Evolutionary conservation across 2,329 filamentous ascomycete species (phyloP), one percentile per base, ranked within the genome.

Genomic region (Aureobasidium sp.): DNA sequence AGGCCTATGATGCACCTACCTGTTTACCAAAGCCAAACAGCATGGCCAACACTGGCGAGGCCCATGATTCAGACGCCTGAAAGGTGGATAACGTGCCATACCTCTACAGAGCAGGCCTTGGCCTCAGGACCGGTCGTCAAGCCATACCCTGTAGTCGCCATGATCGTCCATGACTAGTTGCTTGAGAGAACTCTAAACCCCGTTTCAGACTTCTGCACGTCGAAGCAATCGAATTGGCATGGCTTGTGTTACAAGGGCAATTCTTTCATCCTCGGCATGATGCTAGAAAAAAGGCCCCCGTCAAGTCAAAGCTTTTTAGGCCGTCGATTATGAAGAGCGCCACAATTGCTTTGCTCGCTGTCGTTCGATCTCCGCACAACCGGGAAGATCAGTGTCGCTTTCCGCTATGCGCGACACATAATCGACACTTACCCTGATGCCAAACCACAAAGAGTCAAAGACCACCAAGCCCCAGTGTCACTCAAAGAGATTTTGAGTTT

Each of bases 161-260:
- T 42, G 50, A 54, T 54, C 50, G 19, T 29, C 50, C 24, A 54
- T 42, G 37, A 39, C 50, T 54, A 54, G 50, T 35, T 33, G 37
- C 37, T n/a, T 40, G 37, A 33, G 22, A 7, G 5, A 54, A 54
- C 50, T 54, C 22, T 54, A 54, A 40, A 40, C 37, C 29, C 37
- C 14, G 50, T 54, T 54, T 54, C 50, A 54, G 40, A 37, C 50
- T 54, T 40, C 50, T 54, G 50, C 50, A 54, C 12, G 50, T 42
- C 35, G 37, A 54, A 39, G 50, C 14, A 24, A 29, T 39, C 31
- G 24, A 31, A n/a, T 9, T 33, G 31, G 31, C 31, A 33, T 33
- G 31, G 31, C 31, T 33, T 33, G 31, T 24, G 24, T 24, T 11
- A 11, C 31, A 33, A 33, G 9, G 27, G 31, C 31, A 33, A 33